Conservation (phyloP, 2,329 filamentous ascomycete genomes). For the Oidium heveae region DNA sequence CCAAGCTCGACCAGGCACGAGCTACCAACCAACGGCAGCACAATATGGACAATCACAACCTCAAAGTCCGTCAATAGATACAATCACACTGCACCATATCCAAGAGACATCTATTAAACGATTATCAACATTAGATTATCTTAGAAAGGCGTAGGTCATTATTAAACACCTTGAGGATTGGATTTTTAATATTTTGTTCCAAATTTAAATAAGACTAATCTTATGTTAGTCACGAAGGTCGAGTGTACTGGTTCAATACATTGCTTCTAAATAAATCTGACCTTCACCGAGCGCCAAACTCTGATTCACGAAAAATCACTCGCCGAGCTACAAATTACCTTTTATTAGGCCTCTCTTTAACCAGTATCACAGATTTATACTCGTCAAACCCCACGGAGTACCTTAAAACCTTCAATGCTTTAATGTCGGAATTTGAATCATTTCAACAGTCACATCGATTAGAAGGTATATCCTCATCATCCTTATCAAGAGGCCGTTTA, state of each 20-base stretch:
- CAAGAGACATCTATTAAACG: conserved; percentile 75
- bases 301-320: conserved; percentile 59
- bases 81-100: conserved; percentile 30
- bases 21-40: conserved; percentile 8
- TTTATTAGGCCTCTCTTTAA: conserved; percentile 73
- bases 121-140: conserved; percentile 79
- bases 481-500: conserved; percentile 53
- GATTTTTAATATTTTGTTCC: not conserved
- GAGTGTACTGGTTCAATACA: conserved; percentile 96
- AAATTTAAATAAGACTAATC: not conserved
- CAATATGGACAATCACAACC: conserved; percentile 6
- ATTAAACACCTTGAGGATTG: not conserved
- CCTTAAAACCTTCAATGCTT: conserved; percentile 59
- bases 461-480: conserved; percentile 43
- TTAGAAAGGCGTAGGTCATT: conserved; percentile 66
- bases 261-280: conserved; percentile 71
- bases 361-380: conserved; percentile 71
- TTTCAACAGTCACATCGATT: conserved; percentile 74
- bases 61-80: conserved; percentile 13
- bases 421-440: conserved; percentile 77
- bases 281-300: conserved; percentile 60
- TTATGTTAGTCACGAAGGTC: conserved; percentile 53
- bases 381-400: conserved; percentile 61
- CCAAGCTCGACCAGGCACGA: conserved; percentile 8
- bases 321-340: conserved; percentile 86